Evolutionary conservation across 2,329 filamentous ascomycete species (phyloP), one percentile per base, ranked within the genome.

Genomic region (Bipolaris gigantea): DNA sequence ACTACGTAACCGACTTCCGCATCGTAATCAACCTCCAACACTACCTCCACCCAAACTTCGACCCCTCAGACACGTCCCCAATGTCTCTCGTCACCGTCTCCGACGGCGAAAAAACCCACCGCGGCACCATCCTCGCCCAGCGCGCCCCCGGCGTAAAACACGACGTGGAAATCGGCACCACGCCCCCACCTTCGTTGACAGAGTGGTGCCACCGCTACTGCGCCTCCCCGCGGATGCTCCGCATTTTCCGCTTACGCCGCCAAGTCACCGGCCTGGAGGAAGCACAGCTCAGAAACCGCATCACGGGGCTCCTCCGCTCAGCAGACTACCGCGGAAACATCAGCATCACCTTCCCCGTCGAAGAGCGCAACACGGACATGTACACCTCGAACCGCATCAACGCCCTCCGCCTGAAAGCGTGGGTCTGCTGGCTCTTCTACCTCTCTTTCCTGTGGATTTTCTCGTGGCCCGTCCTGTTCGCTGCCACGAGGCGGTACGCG

Each of bases 201-300:
- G 81, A 86, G 54, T 92, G 89, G 88, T 90, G 87, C 63, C 82
- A 87, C 53, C 80, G 81, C 35, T 92, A 85, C 73, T 86, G 84
- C 63, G 81, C 81, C 2, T 84, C 81, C 59, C 75, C 77, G 19
- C 78, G 83, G 1, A 76, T 76, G 8, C 76, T 90, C 32, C 87
- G 87, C 66, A 70, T 73, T 50, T 79, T 80, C 60, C 74, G 76
- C 8, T 63, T 79, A 7, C 61, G 63, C 11, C 72, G 76, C 21
- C 59, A 59, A n/a, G 76, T 90, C 44, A 71, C 77, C 0, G 87
- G 88, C 19, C 83, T 89, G 69, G 83, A 91, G 66, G 77, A 81
- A 50, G 76, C 78, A 1, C 71, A 74, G 40, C 72, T 91, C 18
- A 75, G 77, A 39, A 66, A 74, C 15, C 77, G 81, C 6, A 72